phyloP scores from a whole-genome alignment of 108 stramenopile genomes.

The Cyclotella distinguenda region DNA sequence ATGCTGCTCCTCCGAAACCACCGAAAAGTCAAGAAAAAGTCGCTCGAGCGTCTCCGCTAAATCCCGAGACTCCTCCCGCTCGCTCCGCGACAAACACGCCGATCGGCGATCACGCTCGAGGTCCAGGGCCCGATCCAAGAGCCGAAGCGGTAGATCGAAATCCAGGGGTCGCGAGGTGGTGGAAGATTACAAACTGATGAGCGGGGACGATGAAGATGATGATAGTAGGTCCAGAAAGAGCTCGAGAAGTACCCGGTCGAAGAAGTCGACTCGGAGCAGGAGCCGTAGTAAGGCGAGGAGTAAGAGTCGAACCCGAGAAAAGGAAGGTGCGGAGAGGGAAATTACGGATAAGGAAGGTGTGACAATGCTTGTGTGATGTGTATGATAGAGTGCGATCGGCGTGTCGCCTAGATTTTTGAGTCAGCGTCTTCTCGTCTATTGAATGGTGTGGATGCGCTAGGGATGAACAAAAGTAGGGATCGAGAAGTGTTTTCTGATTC shows the following conservation, averaged over 20 bases:
- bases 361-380: conserved; percentile 38
- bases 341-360: conserved; percentile 5
- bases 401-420: neutral
- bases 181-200: conserved; percentile 70
- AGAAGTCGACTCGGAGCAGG: conserved; percentile 56
- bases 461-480: no score
- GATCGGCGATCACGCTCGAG: conserved; percentile 50
- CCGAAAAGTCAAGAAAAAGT: conserved; percentile 9
- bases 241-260: conserved; percentile 7
- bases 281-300: conserved; percentile 48
- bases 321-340: conserved; percentile 14
- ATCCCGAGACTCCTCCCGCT: conserved; percentile 42
- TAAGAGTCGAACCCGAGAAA: conserved; percentile 34
- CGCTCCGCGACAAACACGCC: conserved; percentile 48
- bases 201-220: conserved; percentile 36
- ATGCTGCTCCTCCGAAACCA: conserved; percentile 46
- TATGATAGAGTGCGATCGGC: neutral
- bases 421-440: no score
- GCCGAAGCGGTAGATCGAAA: conserved; percentile 31
- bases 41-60: conserved; percentile 14
- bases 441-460: no score
- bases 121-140: conserved; percentile 27
- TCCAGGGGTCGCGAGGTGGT: conserved; percentile 19
- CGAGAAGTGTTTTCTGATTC: neutral
- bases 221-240: conserved; percentile 36